These are phyloP conservation scores for Boletus mariae DNA, from an alignment of 1,284 basidiomycete genomes.

Conservation along the genomic window DNA sequence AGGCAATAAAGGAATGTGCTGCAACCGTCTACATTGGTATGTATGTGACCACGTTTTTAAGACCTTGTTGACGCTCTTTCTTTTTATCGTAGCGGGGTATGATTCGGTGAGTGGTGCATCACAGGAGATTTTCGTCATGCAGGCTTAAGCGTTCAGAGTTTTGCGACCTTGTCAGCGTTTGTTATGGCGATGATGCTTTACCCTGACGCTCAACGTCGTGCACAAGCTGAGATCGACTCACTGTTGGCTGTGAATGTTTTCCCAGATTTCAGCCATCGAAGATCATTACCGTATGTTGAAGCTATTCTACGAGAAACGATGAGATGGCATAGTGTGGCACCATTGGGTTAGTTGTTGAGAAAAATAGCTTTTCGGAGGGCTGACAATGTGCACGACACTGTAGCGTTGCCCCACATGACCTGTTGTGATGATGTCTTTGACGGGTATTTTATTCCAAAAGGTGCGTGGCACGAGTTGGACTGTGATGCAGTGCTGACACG, in stretches of 20 bases:
- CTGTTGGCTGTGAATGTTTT: slow-evolving; percentile 18
- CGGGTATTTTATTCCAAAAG: slow-evolving; percentile 33
- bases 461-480: slow-evolving; percentile 11
- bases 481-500: slow-evolving; percentile 1
- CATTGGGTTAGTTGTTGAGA: slow-evolving; percentile 21
- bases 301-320: slow-evolving; percentile 32
- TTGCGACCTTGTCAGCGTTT: slow-evolving; percentile 24
- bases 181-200: slow-evolving; percentile 33
- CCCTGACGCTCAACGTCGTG: slow-evolving; percentile 28
- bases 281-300: slow-evolving; percentile 30
- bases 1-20: slow-evolving; percentile 27
- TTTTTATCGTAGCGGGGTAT: slow-evolving; percentile 21
- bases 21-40: slow-evolving; percentile 31
- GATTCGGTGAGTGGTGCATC: slow-evolving; percentile 21
- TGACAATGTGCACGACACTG: slow-evolving; percentile 5
- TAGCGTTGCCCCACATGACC: slow-evolving; percentile 31
- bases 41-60: not conserved
- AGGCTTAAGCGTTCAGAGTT: slow-evolving; percentile 21
- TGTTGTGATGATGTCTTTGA: slow-evolving; percentile 29
- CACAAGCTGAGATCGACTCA: slow-evolving; percentile 32
- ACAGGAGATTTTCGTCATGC: not conserved
- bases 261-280: slow-evolving; percentile 28
- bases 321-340: slow-evolving; percentile 33
- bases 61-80: not conserved
- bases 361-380: not conserved